These are phyloP conservation scores for Dianthus caryophyllus DNA, from an alignment of 148 eudicot genomes.

Conservation along the genomic window DNA sequence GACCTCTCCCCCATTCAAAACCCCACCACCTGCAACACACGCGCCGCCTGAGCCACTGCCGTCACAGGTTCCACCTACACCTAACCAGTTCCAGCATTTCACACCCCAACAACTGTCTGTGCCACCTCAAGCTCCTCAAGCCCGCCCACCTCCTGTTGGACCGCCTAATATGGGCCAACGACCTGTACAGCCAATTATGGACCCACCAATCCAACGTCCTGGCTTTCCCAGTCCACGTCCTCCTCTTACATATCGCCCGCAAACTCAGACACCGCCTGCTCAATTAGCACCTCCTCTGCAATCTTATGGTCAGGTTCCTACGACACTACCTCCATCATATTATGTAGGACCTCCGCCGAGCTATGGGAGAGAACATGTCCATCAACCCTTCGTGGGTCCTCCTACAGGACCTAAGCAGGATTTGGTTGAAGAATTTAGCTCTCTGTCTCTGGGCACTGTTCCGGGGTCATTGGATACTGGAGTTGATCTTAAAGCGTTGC, in stretches of 20 bases:
- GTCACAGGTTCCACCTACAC: constrained; percentile 25
- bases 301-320: constrained; percentile 44
- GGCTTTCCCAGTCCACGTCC: constrained; percentile 40
- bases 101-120: constrained; percentile 54
- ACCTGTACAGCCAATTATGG: constrained; percentile 37
- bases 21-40: constrained; percentile 31
- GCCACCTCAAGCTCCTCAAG: constrained; percentile 38
- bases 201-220: constrained; percentile 50
- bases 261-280: constrained; percentile 29
- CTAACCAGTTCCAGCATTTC: constrained; percentile 44
- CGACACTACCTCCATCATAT: constrained; percentile 34
- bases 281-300: constrained; percentile 37
- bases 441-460: constrained; percentile 59
- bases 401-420: constrained; percentile 51
- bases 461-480: constrained; percentile 91
- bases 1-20: constrained; percentile 45
- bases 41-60: constrained; percentile 35
- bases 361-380: constrained; percentile 44
- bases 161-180: constrained; percentile 39
- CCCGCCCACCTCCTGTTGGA: constrained; percentile 39
- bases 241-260: constrained; percentile 41
- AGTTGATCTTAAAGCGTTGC: constrained; percentile 65
- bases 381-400: constrained; percentile 52
- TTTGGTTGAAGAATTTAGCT: constrained; percentile 73
- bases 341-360: constrained; percentile 35